phyloP scores from a whole-genome alignment of 2,329 filamentous ascomycete genomes.

The Neophaeococcomyces mojaviensis region DNA sequence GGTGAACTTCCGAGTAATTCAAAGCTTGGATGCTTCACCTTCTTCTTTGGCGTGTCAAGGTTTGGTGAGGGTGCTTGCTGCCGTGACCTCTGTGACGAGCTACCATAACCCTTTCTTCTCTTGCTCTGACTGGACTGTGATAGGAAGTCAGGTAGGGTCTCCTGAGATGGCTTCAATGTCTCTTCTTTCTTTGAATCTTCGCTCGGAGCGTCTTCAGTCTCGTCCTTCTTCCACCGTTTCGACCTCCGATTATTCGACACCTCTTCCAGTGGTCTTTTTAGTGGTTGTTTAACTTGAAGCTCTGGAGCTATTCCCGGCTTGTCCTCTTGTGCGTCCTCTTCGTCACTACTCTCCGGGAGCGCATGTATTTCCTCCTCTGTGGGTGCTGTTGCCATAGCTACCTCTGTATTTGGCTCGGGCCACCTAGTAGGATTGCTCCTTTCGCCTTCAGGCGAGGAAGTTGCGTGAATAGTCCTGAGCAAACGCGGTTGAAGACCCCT shows the following conservation, averaged over 20 bases:
- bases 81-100: background rate
- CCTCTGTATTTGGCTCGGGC: too few species aligned
- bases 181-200: background rate
- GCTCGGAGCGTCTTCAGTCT: background rate
- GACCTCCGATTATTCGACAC: background rate
- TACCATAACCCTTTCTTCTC: background rate
- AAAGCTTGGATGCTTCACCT: background rate
- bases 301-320: background rate
- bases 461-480: background rate
- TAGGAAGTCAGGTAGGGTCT: background rate
- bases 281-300: background rate
- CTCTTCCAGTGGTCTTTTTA: background rate
- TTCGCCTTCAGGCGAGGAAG: background rate
- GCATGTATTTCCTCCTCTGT: background rate
- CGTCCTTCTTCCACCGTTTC: constrained; percentile 2
- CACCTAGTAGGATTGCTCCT: background rate
- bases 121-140: constrained; percentile 5
- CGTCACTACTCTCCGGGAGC: constrained; percentile 6
- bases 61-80: background rate
- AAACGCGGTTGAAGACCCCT: background rate
- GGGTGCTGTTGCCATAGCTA: background rate
- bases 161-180: background rate
- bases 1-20: background rate
- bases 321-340: background rate
- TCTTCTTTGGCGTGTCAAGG: constrained; percentile 1